Percentiles rank a stretch among this genome's conserved stretches.
phyloP scores from a whole-genome alignment of 1,284 basidiomycete species.

The Mycosarcoma maydis region DNA sequence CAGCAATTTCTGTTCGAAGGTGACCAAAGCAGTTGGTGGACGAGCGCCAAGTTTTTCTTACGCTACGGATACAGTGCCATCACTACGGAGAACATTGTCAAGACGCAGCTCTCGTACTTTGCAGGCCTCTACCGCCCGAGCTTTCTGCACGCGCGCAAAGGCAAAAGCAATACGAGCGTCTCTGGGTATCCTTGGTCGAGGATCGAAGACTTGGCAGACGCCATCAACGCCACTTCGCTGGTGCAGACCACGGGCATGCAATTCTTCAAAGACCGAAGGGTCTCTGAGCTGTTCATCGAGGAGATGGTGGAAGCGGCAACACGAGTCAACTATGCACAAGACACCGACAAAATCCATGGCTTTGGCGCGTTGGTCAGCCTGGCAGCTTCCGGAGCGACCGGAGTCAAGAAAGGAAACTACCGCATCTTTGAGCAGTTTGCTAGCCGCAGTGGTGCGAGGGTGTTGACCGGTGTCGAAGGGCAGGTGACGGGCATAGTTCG shows the following conservation, averaged over 20 bases:
- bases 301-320: slow-evolving; percentile 87
- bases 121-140: slow-evolving; percentile 73
- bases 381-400: slow-evolving; percentile 76
- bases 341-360: slow-evolving; percentile 80
- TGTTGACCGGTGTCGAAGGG: slow-evolving; percentile 51
- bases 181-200: slow-evolving; percentile 72
- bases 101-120: slow-evolving; percentile 69
- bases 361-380: slow-evolving; percentile 80
- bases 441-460: slow-evolving; percentile 72
- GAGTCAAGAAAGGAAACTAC: slow-evolving; percentile 83
- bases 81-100: slow-evolving; percentile 70
- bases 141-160: slow-evolving; percentile 69
- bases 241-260: slow-evolving; percentile 59
- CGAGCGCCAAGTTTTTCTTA: slow-evolving; percentile 68
- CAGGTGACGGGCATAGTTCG: slow-evolving; percentile 62
- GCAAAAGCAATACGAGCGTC: background rate
- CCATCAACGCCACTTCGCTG: slow-evolving; percentile 71
- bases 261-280: slow-evolving; percentile 45
- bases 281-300: slow-evolving; percentile 68
- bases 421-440: slow-evolving; percentile 86
- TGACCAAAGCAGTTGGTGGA: slow-evolving; percentile 61
- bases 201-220: slow-evolving; percentile 72
- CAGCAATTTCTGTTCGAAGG: slow-evolving; percentile 61
- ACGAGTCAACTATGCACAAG: slow-evolving; percentile 83
- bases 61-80: slow-evolving; percentile 83